Conservation (phyloP, 2,329 filamentous ascomycete genomes). For the Penicillium frequentans region DNA sequence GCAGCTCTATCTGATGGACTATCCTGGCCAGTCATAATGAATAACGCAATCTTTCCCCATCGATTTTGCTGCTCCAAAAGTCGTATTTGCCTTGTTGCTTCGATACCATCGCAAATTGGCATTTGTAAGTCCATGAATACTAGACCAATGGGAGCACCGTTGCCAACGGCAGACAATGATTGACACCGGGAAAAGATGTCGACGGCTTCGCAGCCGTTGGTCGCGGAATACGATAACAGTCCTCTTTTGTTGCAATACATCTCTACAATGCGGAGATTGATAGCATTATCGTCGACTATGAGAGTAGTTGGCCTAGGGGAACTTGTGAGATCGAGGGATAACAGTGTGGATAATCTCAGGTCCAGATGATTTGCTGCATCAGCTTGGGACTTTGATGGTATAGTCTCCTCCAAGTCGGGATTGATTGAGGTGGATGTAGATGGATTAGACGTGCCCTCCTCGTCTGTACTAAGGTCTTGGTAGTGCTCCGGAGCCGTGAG, state of each 20-base stretch:
- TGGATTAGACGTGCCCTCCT: not conserved
- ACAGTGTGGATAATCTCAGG: not conserved
- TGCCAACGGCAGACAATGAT: not conserved
- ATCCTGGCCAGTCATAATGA: constrained; percentile 15
- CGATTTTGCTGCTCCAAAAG: constrained; percentile 4
- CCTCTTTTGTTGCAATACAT: constrained; percentile 22
- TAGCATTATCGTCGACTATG: constrained; percentile 20
- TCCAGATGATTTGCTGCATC: not conserved
- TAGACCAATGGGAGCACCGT: constrained; percentile 1
- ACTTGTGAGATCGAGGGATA: not conserved
- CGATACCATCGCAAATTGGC: constrained; percentile 15
- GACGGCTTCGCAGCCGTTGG: not conserved
- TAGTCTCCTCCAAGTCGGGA: not conserved
- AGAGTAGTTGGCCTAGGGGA: not conserved
- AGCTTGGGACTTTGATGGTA: not conserved
- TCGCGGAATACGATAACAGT: constrained; percentile 2
- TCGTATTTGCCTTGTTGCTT: constrained; percentile 10
- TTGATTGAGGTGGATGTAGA: not conserved
- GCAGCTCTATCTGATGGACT: constrained; percentile 8
- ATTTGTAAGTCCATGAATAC: constrained; percentile 18
- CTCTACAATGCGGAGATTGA: constrained; percentile 22
- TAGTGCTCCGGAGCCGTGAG: no score
- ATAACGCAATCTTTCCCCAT: not conserved
- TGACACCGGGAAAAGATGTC: not conserved
- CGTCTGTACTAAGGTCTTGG: no score